phyloP scores from a whole-genome alignment of 2,329 filamentous ascomycete genomes.

The Nothophoma quercina region DNA sequence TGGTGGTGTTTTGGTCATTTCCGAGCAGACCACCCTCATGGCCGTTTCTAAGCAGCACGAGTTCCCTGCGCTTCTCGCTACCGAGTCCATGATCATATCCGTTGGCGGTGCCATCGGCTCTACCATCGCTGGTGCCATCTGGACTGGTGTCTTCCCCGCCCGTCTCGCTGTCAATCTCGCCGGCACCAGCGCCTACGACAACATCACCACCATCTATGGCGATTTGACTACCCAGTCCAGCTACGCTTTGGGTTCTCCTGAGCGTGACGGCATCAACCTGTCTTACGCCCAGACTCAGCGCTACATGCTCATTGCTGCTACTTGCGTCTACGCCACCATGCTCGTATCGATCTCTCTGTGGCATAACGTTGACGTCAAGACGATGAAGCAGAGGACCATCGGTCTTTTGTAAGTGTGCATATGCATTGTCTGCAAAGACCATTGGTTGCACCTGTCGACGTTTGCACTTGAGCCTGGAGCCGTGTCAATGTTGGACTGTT shows the following conservation, averaged over 20 bases:
- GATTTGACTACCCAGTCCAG: slow-evolving; percentile 62
- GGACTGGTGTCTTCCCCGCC: slow-evolving; percentile 66
- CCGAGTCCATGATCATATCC: slow-evolving; percentile 67
- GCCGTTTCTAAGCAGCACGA: slow-evolving; percentile 44
- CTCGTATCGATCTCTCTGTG: slow-evolving; percentile 36
- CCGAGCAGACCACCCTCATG: slow-evolving; percentile 46
- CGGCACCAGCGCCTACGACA: slow-evolving; percentile 50
- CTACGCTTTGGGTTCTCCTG: slow-evolving; percentile 60
- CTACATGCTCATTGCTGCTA: slow-evolving; percentile 48
- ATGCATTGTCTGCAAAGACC: not conserved
- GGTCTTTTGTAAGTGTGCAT: slow-evolving; percentile 35
- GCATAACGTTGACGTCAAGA: slow-evolving; percentile 43
- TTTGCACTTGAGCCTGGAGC: slow-evolving; percentile 7
- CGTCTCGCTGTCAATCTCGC: slow-evolving; percentile 59
- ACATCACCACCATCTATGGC: slow-evolving; percentile 56
- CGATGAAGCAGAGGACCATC: slow-evolving; percentile 43
- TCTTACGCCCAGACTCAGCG: slow-evolving; percentile 48
- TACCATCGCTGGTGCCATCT: slow-evolving; percentile 70
- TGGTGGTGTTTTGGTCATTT: slow-evolving; percentile 45
- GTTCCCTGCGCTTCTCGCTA: slow-evolving; percentile 45
- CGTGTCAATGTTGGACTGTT: not conserved
- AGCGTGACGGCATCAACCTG: slow-evolving; percentile 53
- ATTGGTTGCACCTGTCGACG: not conserved
- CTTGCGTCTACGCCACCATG: slow-evolving; percentile 36
- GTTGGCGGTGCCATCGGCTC: slow-evolving; percentile 57